A percentile compares a stretch with the other conserved stretches of the same genome.
phyloP scores from a whole-genome alignment of 2,329 filamentous ascomycete genomes.

The Triangularia setosa region DNA sequence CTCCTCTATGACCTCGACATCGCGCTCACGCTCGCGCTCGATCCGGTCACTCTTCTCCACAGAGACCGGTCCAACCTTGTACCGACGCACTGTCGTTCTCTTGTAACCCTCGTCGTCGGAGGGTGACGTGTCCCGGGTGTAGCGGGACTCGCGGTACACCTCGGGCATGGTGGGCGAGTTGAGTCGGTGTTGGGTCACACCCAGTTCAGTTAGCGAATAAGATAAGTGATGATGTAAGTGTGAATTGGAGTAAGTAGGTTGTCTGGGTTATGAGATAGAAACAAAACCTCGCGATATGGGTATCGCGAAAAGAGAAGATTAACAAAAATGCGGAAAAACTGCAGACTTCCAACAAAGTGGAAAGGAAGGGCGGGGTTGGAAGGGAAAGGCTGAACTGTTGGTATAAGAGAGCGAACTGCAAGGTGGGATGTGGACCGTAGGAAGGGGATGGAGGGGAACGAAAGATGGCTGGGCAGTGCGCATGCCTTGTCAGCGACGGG shows the following conservation, averaged over 20 bases:
- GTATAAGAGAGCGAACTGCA: slow-evolving; percentile 14
- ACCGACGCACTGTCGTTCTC: slow-evolving; percentile 48
- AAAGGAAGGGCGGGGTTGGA: slow-evolving; percentile 12
- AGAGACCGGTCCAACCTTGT: slow-evolving; percentile 43
- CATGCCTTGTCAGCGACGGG: background rate
- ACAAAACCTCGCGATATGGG: slow-evolving; percentile 9
- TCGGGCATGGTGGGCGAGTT: slow-evolving; percentile 27
- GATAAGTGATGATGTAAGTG: background rate
- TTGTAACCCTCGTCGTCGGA: slow-evolving; percentile 45
- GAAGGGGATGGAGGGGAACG: slow-evolving; percentile 4
- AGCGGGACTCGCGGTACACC: slow-evolving; percentile 35
- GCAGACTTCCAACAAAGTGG: slow-evolving; percentile 8
- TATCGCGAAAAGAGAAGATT: slow-evolving; percentile 10
- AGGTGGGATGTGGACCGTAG: slow-evolving; percentile 13
- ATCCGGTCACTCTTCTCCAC: slow-evolving; percentile 28
- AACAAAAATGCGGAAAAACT: slow-evolving; percentile 7
- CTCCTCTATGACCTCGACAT: slow-evolving; percentile 41
- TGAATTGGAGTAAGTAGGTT: background rate
- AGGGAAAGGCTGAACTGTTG: slow-evolving; percentile 13
- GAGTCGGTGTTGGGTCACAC: slow-evolving; percentile 12
- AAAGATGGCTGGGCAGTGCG: slow-evolving; percentile 11
- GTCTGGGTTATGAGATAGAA: background rate
- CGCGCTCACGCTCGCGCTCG: slow-evolving; percentile 36
- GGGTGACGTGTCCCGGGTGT: slow-evolving; percentile 31
- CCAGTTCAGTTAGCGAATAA: background rate